phyloP scores from a whole-genome alignment of 306 rosid species.

The Sindora glabra region DNA sequence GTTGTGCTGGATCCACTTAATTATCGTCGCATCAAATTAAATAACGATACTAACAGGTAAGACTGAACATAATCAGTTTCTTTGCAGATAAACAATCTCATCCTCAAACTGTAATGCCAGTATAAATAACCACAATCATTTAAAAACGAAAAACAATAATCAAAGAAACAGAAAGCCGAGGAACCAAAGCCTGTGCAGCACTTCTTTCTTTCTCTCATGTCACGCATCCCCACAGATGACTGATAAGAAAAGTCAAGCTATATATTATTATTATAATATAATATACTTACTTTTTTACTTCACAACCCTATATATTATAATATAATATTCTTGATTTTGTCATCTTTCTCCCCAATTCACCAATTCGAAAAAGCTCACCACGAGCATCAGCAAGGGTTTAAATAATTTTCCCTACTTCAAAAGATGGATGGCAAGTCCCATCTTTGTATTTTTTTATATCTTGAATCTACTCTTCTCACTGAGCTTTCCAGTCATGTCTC shows the following conservation, averaged over 20 bases:
- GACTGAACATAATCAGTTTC: conserved; percentile 4
- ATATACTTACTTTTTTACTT: too few relatives aligned
- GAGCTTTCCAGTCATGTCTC: conserved; percentile 58
- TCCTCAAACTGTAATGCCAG: neutral
- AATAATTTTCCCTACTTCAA: conserved; percentile 61
- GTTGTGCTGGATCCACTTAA: conserved; percentile 35
- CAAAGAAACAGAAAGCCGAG: conserved; percentile 48
- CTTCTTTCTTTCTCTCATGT: conserved; percentile 23
- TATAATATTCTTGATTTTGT: neutral
- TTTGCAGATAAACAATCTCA: neutral
- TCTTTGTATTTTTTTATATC: conserved; percentile 52
- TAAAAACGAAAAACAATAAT: conserved; percentile 31
- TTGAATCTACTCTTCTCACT: conserved; percentile 54
- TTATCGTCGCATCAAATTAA: conserved; percentile 6
- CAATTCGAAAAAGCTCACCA: neutral
- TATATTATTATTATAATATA: conserved; percentile 13
- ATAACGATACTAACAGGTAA: conserved; percentile 12
- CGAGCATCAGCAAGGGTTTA: conserved; percentile 1
- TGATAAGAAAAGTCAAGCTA: conserved; percentile 58
- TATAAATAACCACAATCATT: neutral
- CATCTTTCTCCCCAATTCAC: conserved; percentile 16
- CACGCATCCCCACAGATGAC: conserved; percentile 53
- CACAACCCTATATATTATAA: conserved; percentile 11
- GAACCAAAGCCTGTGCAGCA: conserved; percentile 65
- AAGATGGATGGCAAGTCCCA: conserved; percentile 37